Evolutionary conservation across 768 basidiomycete species (phyloP), one percentile per base, ranked within the genome.

Genomic region (Termitomyces eurrhizus): DNA sequence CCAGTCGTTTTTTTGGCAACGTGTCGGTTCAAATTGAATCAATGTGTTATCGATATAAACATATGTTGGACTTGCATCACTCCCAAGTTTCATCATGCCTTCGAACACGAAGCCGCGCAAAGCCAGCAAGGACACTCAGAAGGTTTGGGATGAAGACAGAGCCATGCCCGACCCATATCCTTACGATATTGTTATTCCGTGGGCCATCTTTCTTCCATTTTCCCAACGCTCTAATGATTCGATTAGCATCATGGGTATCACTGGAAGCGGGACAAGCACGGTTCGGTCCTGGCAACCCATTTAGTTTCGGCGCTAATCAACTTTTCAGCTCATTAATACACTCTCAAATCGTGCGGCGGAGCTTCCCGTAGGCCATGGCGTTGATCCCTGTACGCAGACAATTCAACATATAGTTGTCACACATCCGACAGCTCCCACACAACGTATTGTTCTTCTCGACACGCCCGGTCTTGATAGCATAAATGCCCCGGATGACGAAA

Each of bases 131-230:
- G 51, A 57, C 21, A 29, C 16, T 33, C 55, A 50, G 24, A 58
- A 58, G 21, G 44, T 56, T 35, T 61, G 54, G 60, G 35, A 49
- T 29, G 52, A 55, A n/a, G 56, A 58, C 56, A 24, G 46, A 37
- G 48, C 39, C 36, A 36, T 63, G 9, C 6, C 58, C 32, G 55
- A 63, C 57, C 60, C 63, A 45, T 53, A 64, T 33, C 37, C 56
- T 29, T 54, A 64, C 36, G 63, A 64, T 33, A 64, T 64, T n/a
- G 63, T 64, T 21, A 59, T 64, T 56, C 60, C 63, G 63, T 64
- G 32, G n/a, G 63, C 52, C 4, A 13, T 54, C 18, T 8, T 57
- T 32, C 29, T 51, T n/a, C 33, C 39, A 24, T 24, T 4, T 29
- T 52, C 33, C 7, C 7, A 21, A 33, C 14, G 2, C 39, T 32